Evolutionary conservation across 352 stramenopile genomes (phyloP).

Genomic region (Phytophthora fragariaefolia): DNA sequence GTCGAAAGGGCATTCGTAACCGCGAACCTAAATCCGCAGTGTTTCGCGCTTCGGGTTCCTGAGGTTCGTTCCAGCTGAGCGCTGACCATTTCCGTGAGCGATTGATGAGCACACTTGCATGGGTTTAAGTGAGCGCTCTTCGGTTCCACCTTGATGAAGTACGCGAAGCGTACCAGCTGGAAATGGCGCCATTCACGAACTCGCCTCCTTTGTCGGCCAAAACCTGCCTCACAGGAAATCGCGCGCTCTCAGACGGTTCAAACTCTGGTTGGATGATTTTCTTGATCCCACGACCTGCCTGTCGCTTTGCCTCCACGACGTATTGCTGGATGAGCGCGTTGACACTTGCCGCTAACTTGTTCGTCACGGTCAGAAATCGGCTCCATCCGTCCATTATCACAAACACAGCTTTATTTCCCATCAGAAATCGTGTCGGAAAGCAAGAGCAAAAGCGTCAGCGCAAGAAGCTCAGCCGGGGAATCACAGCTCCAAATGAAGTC

Average conservation of each 20-base stretch:
- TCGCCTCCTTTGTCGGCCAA: slow-evolving; percentile 8
- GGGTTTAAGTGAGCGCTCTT: slow-evolving; percentile 17
- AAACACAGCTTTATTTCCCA: slow-evolving; percentile 1
- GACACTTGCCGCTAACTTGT: neutral
- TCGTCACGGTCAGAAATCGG: slow-evolving; percentile 10
- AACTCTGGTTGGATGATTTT: slow-evolving; percentile 14
- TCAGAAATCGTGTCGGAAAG: too few species aligned
- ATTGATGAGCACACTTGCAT: slow-evolving; percentile 2
- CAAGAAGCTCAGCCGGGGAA: too few species aligned
- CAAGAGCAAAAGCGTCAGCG: too few species aligned
- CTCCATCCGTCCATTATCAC: slow-evolving; percentile 17
- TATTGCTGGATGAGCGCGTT: slow-evolving; percentile 17
- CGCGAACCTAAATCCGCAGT: neutral
- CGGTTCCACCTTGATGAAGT: slow-evolving; percentile 11
- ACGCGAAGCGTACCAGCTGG: neutral
- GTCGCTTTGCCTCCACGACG: slow-evolving; percentile 8
- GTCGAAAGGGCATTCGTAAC: slow-evolving; percentile 12
- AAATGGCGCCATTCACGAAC: slow-evolving; percentile 8
- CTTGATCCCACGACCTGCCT: slow-evolving; percentile 5
- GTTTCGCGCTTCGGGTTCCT: slow-evolving; percentile 12
- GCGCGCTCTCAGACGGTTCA: neutral
- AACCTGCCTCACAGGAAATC: slow-evolving; percentile 1
- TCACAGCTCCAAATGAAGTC: too few species aligned
- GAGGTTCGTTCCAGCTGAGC: slow-evolving; percentile 18
- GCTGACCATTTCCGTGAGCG: slow-evolving; percentile 11